Evolutionary conservation across 495 filamentous ascomycete genomes (phyloP).

Genomic region (Podospora anserina): DNA sequence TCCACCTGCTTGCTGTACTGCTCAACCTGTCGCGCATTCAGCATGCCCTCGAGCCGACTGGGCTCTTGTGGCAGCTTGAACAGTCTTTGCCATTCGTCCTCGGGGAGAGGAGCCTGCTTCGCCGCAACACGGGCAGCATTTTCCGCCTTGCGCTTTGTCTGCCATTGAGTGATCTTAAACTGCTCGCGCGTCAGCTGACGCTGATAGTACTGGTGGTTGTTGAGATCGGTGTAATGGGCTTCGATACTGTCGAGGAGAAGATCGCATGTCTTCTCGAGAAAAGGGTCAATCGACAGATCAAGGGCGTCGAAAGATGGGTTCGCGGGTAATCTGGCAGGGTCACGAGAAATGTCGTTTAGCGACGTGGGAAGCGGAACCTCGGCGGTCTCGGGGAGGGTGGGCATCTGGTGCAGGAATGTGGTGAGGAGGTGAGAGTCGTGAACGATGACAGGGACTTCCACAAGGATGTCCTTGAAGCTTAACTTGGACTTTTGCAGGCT

Average conservation of each 20-base stretch:
- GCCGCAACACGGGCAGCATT: conserved; percentile 78
- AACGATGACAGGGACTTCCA: conserved; percentile 85
- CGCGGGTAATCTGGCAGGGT: conserved; percentile 58
- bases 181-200: conserved; percentile 93
- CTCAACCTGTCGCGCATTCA: conserved; percentile 93
- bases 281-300: conserved; percentile 92
- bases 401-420: conserved; percentile 86
- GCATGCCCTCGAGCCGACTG: conserved; percentile 82
- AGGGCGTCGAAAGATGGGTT: conserved; percentile 84
- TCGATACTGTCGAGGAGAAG: conserved; percentile 94
- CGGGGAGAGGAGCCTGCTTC: conserved; percentile 84
- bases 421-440: conserved; percentile 98
- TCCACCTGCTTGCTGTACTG: conserved; percentile 97
- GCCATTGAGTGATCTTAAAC: conserved; percentile 92
- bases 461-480: conserved; percentile 88
- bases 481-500: conserved; percentile 89
- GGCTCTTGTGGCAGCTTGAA: conserved; percentile 97
- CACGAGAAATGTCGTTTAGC: conserved; percentile 65
- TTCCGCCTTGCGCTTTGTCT: conserved; percentile 91
- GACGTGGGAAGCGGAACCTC: conserved; percentile 70
- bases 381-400: conserved; percentile 50
- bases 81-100: conserved; percentile 96
- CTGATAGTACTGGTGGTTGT: conserved; percentile 99
- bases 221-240: conserved; percentile 94
- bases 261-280: conserved; percentile 98